Evolutionary conservation across 768 basidiomycete genomes (phyloP), one percentile per base, ranked within the genome.

Genomic region (Epithele typhae): DNA sequence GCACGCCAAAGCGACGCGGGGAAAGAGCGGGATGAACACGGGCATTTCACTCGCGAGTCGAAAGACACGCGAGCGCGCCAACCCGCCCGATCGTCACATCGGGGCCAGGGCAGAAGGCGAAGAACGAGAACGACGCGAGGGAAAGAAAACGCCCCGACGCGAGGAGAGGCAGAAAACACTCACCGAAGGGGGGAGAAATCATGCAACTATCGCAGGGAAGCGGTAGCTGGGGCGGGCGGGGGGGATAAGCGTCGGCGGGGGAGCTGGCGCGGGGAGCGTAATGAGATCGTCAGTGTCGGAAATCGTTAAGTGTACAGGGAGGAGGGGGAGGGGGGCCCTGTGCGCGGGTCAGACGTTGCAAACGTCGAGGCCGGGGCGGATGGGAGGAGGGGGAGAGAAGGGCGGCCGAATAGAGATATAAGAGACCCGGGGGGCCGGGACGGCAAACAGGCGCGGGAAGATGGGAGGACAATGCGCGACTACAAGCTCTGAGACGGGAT

Each of bases 251-350:
- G 43, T 37, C 7, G 30, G 37, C 27, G 37, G 15, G 42, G 33
- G 42, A 14, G 45, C 52, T 54, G 45, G 25, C n/a, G 34, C 18
- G 32, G 32, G 25, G 32, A 22, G 23, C 43, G 34, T 41, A 38
- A 34, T 36, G 40, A 34, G 41, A 41, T 58, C 50, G 62, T 64
- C 58, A 64, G 60, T 59, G 59, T n/a, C n/a, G n/a, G n/a, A 58
- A 30, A 47, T 49, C 46, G 43, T 52, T 43, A 57, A 36, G 52
- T 58, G 36, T 52, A 49, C 45, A 46, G 46, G 48, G 46, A 48
- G 23, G 15, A 52, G 44, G 49, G 40, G 36, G 39, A 35, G 37
- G 49, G 32, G 45, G 37, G 35, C 43, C 18, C n/a, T n/a, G n/a
- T n/a, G n/a, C n/a, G n/a, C n/a, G n/a, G 32, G 41, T 45, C 47